Evolutionary conservation across 169 alveolate species (phyloP).

Genomic region (Miamiensis avidus): DNA sequence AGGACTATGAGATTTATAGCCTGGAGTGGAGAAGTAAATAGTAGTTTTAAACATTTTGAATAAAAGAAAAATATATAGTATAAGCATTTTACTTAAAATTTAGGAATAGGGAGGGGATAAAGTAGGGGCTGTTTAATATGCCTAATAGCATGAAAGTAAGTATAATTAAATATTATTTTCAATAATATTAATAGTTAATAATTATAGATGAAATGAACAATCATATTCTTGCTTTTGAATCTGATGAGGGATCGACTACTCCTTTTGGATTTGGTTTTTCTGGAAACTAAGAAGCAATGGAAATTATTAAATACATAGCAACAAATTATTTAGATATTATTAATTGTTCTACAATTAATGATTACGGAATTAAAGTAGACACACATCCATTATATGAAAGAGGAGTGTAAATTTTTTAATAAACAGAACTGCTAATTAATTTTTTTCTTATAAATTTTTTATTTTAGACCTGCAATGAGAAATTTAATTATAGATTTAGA

Average conservation of each 20-base stretch:
- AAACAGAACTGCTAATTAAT: too few species aligned
- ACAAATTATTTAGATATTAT: background rate
- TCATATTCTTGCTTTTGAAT: conserved; percentile 39
- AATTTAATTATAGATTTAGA: conserved; percentile 25
- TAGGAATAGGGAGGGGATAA: conserved; percentile 26
- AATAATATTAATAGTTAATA: too few species aligned
- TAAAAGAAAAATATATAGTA: too few species aligned
- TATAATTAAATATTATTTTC: too few species aligned
- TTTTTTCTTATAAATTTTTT: too few species aligned
- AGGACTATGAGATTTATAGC: conserved; percentile 48
- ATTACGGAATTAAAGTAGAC: conserved; percentile 13
- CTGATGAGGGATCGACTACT: too few species aligned
- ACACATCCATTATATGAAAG: background rate
- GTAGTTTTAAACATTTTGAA: too few species aligned
- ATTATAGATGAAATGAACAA: conserved; percentile 33
- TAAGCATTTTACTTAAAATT: too few species aligned
- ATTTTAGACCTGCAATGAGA: conserved; percentile 46
- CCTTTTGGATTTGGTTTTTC: conserved; percentile 43
- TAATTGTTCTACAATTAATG: background rate
- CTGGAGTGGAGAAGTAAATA: conserved; percentile 58
- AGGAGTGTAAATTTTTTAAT: too few species aligned
- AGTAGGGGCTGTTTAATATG: conserved; percentile 42
- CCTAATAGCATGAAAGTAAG: conserved; percentile 17
- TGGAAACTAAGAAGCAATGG: background rate
- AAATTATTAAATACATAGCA: background rate